Evolutionary conservation across 1,284 basidiomycete species (phyloP).

Genomic region (Ustilago shanxiensis): DNA sequence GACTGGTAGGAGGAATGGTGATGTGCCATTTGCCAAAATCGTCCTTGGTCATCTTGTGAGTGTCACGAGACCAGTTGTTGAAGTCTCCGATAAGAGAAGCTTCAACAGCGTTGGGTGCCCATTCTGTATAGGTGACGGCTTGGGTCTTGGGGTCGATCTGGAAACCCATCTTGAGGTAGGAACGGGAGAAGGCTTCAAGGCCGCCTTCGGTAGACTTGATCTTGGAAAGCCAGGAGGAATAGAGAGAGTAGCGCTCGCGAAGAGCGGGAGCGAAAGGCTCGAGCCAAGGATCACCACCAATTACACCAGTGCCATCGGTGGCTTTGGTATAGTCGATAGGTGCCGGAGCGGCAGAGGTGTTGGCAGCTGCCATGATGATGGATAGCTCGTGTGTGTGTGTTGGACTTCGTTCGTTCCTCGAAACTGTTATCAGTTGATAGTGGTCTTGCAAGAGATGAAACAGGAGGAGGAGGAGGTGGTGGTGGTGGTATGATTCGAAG

Average conservation of each 20-base stretch:
- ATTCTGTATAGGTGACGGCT: conserved; percentile 88
- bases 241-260: conserved; percentile 55
- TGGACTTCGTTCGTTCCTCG: no score
- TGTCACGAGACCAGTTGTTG: conserved; percentile 87
- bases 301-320: conserved; percentile 62
- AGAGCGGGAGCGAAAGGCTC: conserved; percentile 63
- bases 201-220: conserved; percentile 72
- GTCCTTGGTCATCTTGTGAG: conserved; percentile 84
- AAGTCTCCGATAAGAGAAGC: conserved; percentile 94
- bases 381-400: neutral
- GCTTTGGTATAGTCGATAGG: conserved; percentile 61
- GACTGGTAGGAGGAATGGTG: conserved; percentile 77
- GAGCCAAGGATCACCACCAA: conserved; percentile 65
- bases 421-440: no score
- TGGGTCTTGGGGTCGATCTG: conserved; percentile 78
- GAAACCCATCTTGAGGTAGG: conserved; percentile 88
- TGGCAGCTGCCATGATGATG: conserved; percentile 25
- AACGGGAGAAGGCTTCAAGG: conserved; percentile 87
- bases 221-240: conserved; percentile 52
- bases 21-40: conserved; percentile 95
- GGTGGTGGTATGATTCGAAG: neutral
- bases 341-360: conserved; percentile 18
- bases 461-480: neutral
- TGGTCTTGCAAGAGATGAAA: neutral
- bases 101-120: conserved; percentile 89